phyloP scores from a whole-genome alignment of 192 early-diverging fungal species.

The Chytriomyces hyalinus region DNA sequence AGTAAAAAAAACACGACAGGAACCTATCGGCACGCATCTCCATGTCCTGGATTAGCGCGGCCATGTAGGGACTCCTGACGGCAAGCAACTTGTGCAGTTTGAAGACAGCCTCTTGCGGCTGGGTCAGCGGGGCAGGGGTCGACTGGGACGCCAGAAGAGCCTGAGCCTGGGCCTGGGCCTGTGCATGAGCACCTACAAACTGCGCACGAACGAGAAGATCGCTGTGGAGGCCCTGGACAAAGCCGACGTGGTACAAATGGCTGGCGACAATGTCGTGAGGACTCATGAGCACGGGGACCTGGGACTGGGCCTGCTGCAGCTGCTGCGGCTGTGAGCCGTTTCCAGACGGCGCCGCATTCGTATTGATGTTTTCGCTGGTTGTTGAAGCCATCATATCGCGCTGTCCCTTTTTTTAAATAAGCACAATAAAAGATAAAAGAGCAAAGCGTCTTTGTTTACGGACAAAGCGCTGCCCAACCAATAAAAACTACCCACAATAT shows the following conservation, averaged over 20 bases:
- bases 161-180: slow-evolving; percentile 10
- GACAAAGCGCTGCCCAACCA: too few relatives aligned
- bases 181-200: background rate
- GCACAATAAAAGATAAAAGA: too few relatives aligned
- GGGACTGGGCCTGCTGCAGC: slow-evolving; percentile 29
- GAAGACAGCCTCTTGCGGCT: slow-evolving; percentile 45
- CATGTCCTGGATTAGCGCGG: slow-evolving; percentile 43
- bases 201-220: slow-evolving; percentile 49
- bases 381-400: too few relatives aligned
- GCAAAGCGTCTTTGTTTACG: too few relatives aligned
- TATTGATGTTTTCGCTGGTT: background rate
- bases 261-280: slow-evolving; percentile 58
- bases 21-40: slow-evolving; percentile 39
- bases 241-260: slow-evolving; percentile 61
- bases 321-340: slow-evolving; percentile 13
- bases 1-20: background rate
- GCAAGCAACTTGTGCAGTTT: slow-evolving; percentile 62
- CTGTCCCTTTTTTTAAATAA: too few relatives aligned
- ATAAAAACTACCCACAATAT: too few relatives aligned
- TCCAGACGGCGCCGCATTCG: background rate
- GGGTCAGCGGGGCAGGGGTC: background rate
- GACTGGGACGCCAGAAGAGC: background rate
- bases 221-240: slow-evolving; percentile 49
- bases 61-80: slow-evolving; percentile 49
- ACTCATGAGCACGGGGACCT: slow-evolving; percentile 10